Base-by-base conservation (phyloP, 2,329 filamentous ascomycete genomes). In the Tolypocladium tundrense region DNA sequence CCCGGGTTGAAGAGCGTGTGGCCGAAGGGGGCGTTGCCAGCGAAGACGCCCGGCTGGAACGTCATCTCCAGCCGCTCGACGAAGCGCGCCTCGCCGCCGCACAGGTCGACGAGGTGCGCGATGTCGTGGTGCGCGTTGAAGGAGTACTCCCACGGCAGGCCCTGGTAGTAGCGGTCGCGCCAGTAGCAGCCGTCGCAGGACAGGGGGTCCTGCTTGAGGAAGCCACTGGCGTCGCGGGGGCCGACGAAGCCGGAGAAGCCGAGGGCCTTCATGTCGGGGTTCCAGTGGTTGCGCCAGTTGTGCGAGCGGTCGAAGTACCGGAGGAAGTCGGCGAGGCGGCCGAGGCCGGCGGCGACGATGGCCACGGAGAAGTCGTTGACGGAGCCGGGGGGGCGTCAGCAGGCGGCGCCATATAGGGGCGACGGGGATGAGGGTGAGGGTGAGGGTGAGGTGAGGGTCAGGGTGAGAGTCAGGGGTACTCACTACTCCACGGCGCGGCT, bases 201-300 rank as follows among this genome's bases (percentile, higher is more conserved):
- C 19, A 85, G 66, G 1, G 85, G 84, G 65, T 88, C 77, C 59
- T 85, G 83, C 0, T 72, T 63, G 10, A 73, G 64, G 62, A 86
- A 3, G 56, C 56, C 84, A 72, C 68, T 81, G 69, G 64, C 74
- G 74, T 59, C 72, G 59, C 83, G 77, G 0, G 87, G 87, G 0
- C 85, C 85, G 5, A 90, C 72, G 66, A 90, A 90, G 0, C 87
- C 87, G 0, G 73, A 78, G 69, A 87, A 88, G 4, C 79, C 80
- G 0, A 86, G 75, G 0, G 82, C 82, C 1, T 73, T 75, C 51
- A 83, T 77, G 53, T 80, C 68, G 0, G 78, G 67, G 66, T 89
- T 85, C 86, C 85, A 90, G 62, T 89, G 86, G 65, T 88, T 88
- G 19, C 83, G 78, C 87, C 87, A 90, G 64, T 88, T 86, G 11